Conservation (phyloP, 2,329 filamentous ascomycete genomes). For the Nigrospora osmanthi region DNA sequence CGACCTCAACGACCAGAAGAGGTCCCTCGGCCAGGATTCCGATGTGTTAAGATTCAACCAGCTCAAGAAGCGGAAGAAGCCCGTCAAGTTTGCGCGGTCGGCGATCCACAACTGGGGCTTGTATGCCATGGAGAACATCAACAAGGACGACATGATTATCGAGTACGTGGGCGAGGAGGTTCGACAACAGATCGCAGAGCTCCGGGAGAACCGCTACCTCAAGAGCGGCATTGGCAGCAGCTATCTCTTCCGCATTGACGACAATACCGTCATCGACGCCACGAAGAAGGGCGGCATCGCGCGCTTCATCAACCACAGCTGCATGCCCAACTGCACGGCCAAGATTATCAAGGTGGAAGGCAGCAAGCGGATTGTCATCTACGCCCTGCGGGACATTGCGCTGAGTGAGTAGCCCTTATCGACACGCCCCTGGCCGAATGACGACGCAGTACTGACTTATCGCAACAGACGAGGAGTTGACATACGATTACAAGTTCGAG, state of each 20-base stretch:
- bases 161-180: constrained; percentile 99
- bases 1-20: constrained; percentile 92
- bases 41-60: constrained; percentile 97
- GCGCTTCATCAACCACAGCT: constrained; percentile 97
- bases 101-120: constrained; percentile 99
- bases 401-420: constrained; percentile 61
- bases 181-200: constrained; percentile 92
- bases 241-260: constrained; percentile 96
- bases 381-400: constrained; percentile 88
- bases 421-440: constrained; percentile 9
- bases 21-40: constrained; percentile 72
- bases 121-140: constrained; percentile 95
- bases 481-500: constrained; percentile 99
- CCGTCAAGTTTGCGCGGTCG: constrained; percentile 93
- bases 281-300: constrained; percentile 98
- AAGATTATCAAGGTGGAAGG: constrained; percentile 99
- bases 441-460: constrained; percentile 13
- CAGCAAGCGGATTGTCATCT: constrained; percentile 97
- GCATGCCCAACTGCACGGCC: constrained; percentile 95
- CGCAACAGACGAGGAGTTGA: constrained; percentile 85
- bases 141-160: constrained; percentile 98
- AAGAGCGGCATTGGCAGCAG: constrained; percentile 96
- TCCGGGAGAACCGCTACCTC: constrained; percentile 84
- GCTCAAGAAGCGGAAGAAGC: constrained; percentile 98
- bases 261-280: constrained; percentile 94